Conservation (phyloP, 176 grass and related monocot species). For the Puccinellia tenuiflora region DNA sequence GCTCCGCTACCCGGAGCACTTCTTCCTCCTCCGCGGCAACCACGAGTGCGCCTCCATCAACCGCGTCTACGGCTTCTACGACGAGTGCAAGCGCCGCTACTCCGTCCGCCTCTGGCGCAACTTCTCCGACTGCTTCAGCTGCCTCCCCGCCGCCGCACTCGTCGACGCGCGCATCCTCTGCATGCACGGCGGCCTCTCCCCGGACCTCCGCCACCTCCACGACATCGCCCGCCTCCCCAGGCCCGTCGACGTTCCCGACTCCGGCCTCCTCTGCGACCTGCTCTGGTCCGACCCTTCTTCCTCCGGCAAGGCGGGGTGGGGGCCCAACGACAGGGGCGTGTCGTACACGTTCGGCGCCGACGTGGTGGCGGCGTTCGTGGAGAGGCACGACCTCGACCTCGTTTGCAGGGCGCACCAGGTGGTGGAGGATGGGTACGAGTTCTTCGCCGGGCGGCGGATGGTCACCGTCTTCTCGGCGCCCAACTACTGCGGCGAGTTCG, state of each 20-base stretch:
- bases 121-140: constrained; percentile 74
- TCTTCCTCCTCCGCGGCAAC: constrained; percentile 56
- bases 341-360: constrained; percentile 57
- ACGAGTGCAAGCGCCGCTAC: constrained; percentile 62
- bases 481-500: constrained; percentile 53
- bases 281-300: constrained; percentile 54
- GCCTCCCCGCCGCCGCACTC: constrained; percentile 52
- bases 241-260: constrained; percentile 44
- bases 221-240: constrained; percentile 39
- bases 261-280: constrained; percentile 62
- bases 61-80: constrained; percentile 62
- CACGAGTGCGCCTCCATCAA: constrained; percentile 62
- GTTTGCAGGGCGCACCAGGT: constrained; percentile 68
- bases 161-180: constrained; percentile 49
- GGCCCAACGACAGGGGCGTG: constrained; percentile 45
- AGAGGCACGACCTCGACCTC: constrained; percentile 51
- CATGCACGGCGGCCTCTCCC: constrained; percentile 66
- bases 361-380: constrained; percentile 37
- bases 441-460: constrained; percentile 22
- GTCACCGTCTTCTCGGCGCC: constrained; percentile 48
- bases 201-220: constrained; percentile 35
- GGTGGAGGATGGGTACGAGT: constrained; percentile 42
- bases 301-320: constrained; percentile 25
- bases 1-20: constrained; percentile 44
- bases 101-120: constrained; percentile 42